Evolutionary conservation across 371 early-diverging fungal genomes (phyloP).

Genomic region (Mortierella sp.): DNA sequence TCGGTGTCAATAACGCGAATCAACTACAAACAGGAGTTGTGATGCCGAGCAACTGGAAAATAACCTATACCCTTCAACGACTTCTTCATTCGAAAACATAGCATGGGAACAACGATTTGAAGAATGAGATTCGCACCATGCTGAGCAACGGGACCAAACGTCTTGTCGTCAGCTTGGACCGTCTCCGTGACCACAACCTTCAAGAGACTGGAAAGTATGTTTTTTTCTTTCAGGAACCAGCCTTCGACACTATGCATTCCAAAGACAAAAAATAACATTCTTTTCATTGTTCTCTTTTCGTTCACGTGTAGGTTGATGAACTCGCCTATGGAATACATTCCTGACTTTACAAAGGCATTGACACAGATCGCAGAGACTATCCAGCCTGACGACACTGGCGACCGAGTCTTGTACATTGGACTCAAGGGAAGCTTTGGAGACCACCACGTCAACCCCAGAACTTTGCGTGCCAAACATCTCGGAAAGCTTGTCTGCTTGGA

Average conservation of each 20-base stretch:
- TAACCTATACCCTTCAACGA: not conserved
- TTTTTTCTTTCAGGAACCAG: constrained; percentile 15
- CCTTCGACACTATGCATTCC: too few relatives aligned
- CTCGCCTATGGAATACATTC: constrained; percentile 87
- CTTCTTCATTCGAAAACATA: constrained; percentile 11
- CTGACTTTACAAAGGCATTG: constrained; percentile 88
- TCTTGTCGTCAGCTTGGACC: constrained; percentile 90
- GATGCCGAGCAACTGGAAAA: too few relatives aligned
- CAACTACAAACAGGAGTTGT: not conserved
- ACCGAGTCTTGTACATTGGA: constrained; percentile 77
- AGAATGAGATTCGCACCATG: constrained; percentile 76
- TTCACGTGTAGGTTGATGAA: constrained; percentile 69
- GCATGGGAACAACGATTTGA: constrained; percentile 67
- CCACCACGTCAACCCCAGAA: constrained; percentile 91
- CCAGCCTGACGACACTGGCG: constrained; percentile 57
- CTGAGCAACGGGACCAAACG: constrained; percentile 75
- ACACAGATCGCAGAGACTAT: constrained; percentile 68
- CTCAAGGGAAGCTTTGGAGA: constrained; percentile 97
- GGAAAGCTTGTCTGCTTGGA: constrained; percentile 96
- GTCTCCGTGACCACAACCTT: constrained; percentile 82
- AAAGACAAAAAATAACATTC: not conserved
- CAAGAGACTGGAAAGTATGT: constrained; percentile 77
- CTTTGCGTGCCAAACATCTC: constrained; percentile 85
- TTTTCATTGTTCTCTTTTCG: not conserved
- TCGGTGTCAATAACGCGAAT: not conserved